Percentiles rank a stretch among this genome's conserved stretches.
These are phyloP conservation scores for Acer yangbiense DNA, from an alignment of 345 rosid genomes.

Conservation along the genomic window DNA sequence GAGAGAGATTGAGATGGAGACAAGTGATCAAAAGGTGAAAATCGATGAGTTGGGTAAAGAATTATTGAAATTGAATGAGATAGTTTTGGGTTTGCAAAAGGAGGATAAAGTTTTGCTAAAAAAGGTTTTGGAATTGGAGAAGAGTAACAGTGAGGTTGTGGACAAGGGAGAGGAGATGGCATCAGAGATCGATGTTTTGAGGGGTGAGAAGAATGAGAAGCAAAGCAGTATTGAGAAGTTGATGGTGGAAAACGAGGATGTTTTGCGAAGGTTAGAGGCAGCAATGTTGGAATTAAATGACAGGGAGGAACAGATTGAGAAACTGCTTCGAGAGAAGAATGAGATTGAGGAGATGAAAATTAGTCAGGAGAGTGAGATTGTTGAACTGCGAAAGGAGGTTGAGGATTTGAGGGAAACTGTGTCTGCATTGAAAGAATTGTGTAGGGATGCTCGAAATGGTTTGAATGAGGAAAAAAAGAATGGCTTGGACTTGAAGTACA, in stretches of 20 bases:
- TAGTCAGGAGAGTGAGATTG: constrained; percentile 44
- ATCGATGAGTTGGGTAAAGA: constrained; percentile 45
- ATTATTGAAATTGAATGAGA: constrained; percentile 28
- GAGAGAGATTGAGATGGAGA: constrained; percentile 42
- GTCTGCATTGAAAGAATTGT: constrained; percentile 32
- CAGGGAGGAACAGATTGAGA: constrained; percentile 35
- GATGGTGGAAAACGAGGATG: constrained; percentile 28
- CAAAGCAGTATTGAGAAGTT: constrained; percentile 39
- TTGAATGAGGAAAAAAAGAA: constrained; percentile 49
- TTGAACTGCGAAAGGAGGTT: constrained; percentile 39
- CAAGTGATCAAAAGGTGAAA: constrained; percentile 22
- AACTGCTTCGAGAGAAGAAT: constrained; percentile 41
- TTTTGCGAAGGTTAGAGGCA: constrained; percentile 26
- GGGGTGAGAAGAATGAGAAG: constrained; percentile 37
- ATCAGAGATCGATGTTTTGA: constrained; percentile 40
- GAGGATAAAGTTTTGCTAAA: constrained; percentile 44
- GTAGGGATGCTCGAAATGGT: constrained; percentile 29
- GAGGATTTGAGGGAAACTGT: constrained; percentile 33
- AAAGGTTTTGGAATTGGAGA: constrained; percentile 48
- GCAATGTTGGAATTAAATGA: constrained; percentile 25
- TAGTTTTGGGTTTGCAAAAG: constrained; percentile 27
- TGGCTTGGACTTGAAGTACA: constrained; percentile 32
- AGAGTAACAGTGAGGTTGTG: constrained; percentile 33
- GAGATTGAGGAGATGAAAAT: constrained; percentile 45
- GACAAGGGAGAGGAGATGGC: constrained; percentile 42